Evolutionary conservation across 805 yeast species (phyloP).

Genomic region (Starmerella bacillaris): DNA sequence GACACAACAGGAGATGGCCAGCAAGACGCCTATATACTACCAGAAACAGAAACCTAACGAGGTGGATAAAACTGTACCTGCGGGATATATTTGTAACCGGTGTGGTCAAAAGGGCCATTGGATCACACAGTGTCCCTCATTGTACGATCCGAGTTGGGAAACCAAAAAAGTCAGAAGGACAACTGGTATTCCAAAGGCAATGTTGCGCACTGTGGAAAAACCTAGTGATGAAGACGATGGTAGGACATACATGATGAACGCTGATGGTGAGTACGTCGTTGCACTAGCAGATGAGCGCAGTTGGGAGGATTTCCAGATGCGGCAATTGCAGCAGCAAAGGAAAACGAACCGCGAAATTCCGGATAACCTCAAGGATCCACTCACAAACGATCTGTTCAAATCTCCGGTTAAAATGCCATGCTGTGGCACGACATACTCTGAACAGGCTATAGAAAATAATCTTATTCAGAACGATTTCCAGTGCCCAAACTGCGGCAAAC

Average conservation of each 20-base stretch:
- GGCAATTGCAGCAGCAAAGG: constrained; percentile 29
- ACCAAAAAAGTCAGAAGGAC: constrained; percentile 80
- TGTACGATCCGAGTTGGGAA: constrained; percentile 82
- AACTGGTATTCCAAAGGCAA: constrained; percentile 93
- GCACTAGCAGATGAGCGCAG: constrained; percentile 89
- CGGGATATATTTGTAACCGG: constrained; percentile 87
- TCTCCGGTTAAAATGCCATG: constrained; percentile 76
- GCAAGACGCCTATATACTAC: constrained; percentile 57
- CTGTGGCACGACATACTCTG: constrained; percentile 42
- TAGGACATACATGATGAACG: constrained; percentile 62
- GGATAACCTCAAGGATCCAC: constrained; percentile 50
- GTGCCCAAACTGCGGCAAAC: constrained; percentile 70
- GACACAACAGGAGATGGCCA: constrained; percentile 79
- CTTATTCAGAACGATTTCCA: constrained; percentile 69
- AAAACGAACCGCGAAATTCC: constrained; percentile 32
- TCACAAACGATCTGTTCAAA: constrained; percentile 42
- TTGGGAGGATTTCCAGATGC: constrained; percentile 74
- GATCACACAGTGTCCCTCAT: constrained; percentile 90
- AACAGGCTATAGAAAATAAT: constrained; percentile 42
- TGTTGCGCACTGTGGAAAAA: constrained; percentile 68
- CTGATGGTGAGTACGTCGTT: constrained; percentile 85
- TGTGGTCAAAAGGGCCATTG: constrained; percentile 94
- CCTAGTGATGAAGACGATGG: constrained; percentile 40
- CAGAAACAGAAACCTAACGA: constrained; percentile 27
- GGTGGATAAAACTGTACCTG: constrained; percentile 53